These are phyloP conservation scores for Blastocystis sp. DNA, from an alignment of 352 stramenopile genomes.

Conservation along the genomic window DNA sequence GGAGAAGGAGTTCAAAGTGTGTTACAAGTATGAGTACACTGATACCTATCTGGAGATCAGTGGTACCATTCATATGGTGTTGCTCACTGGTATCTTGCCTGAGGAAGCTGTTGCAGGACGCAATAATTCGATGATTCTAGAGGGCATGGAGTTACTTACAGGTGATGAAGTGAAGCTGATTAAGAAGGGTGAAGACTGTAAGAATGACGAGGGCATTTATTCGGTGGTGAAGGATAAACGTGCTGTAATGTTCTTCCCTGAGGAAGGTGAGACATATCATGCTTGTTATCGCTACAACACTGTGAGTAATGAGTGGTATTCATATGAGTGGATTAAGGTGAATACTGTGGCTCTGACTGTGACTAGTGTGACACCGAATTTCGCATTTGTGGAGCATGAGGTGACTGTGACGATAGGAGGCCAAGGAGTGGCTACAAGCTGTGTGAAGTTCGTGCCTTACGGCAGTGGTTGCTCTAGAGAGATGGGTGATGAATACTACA, in stretches of 20 bases:
- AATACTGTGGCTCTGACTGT: not conserved
- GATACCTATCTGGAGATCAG: not conserved
- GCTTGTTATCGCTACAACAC: constrained; percentile 49
- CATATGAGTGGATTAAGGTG: not conserved
- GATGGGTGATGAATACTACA: not conserved
- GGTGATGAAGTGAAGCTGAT: constrained; percentile 42
- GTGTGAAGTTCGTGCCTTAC: constrained; percentile 52
- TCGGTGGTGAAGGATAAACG: constrained; percentile 32
- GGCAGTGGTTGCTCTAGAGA: not conserved
- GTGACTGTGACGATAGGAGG: not conserved
- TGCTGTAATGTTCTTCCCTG: not conserved
- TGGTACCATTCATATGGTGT: not conserved
- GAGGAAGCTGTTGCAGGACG: not conserved
- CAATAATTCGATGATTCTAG: constrained; percentile 17
- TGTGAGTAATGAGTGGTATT: not conserved
- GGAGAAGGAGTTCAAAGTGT: constrained; percentile 13
- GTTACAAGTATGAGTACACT: constrained; percentile 41
- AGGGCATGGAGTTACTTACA: not conserved
- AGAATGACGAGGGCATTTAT: not conserved
- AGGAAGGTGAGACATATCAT: not conserved
- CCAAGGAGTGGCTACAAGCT: constrained; percentile 10
- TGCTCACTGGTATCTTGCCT: constrained; percentile 20
- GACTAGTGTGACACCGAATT: not conserved
- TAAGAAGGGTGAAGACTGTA: not conserved
- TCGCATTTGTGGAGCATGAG: not conserved